phyloP scores from a whole-genome alignment of 2,329 filamentous ascomycete species.

The Ceratocystiopsis brevicomis region DNA sequence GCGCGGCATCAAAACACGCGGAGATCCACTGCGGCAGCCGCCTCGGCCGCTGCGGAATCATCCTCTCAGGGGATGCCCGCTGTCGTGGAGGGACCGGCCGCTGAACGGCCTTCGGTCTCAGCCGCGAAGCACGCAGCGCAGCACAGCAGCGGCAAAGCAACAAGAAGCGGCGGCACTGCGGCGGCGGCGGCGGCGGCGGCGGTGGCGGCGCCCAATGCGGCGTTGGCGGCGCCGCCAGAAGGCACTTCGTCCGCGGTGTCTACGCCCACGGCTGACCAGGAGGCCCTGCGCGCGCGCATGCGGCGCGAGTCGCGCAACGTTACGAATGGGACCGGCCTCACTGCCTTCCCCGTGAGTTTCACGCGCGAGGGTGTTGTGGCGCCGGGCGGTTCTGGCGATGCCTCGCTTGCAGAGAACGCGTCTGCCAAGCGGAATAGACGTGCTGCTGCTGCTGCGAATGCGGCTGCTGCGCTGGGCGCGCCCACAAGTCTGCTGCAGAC shows the following conservation, averaged over 20 bases:
- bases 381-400: neutral
- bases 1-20: conserved; percentile 1
- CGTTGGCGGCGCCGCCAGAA: neutral
- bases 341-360: conserved; percentile 19
- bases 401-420: neutral
- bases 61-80: conserved; percentile 5
- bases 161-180: neutral
- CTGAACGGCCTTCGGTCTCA: conserved; percentile 2
- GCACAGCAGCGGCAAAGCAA: conserved; percentile 3
- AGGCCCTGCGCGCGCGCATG: conserved; percentile 7
- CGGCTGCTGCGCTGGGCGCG: neutral
- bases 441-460: neutral
- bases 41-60: conserved; percentile 2
- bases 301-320: conserved; percentile 13
- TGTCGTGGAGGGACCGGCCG: conserved; percentile 3
- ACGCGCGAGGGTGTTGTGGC: conserved; percentile 12
- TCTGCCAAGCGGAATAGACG: conserved; percentile 3
- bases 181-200: neutral
- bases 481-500: conserved; percentile 2
- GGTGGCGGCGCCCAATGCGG: neutral
- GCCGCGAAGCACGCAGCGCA: conserved; percentile 6
- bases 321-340: conserved; percentile 17
- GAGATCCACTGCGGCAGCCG: conserved; percentile 3
- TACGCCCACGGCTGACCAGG: conserved; percentile 10
- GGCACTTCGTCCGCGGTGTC: conserved; percentile 10